Base-by-base conservation (phyloP, 1,284 basidiomycete genomes). In the Irpex sp. region DNA sequence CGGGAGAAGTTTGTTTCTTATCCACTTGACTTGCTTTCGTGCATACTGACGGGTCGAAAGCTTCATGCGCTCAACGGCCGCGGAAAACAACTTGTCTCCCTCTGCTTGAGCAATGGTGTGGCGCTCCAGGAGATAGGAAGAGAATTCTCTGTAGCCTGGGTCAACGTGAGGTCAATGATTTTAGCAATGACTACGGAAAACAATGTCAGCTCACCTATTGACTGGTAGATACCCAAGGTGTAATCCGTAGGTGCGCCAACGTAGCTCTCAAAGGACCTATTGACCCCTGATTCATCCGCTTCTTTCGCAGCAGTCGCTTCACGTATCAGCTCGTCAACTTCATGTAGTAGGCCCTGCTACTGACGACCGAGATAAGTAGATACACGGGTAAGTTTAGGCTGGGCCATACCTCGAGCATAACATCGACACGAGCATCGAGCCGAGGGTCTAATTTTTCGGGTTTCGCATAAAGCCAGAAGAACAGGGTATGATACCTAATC, bases 381-480 rank as follows among this genome's bases (percentile, higher is more conserved):
- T 7, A 64, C 56, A 65, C 19, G 15, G 59, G 15, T 19, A 17
- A 21, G 49, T 17, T 17, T 19, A 52, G 36, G 3, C 19, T 13
- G 60, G 21, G 55, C 26, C 8, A 21, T 66, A 96, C 92, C 78
- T 89, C 77, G 48, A 98, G 81, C 97, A 99, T 99, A 66, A 85
- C 84, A 69, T 97, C 94, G 0, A 98, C 90, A 7, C 97, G 84
- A 4, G 74, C 75, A 70, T 98, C 88, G 7, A 99, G 78, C 3
- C 96, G 83, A 15, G 81, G 77, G 47, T 88, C 81, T 8, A 99
- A 77, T 1, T 78, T 75, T 0, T 82, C 79, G 2, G 88, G 82
- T 34, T 92, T 86, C 5, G 95, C 89, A 70, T 93, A 96, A 2
- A 99, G 78, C 97, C 97, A 99, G 73, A 98, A 92, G 55, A 93